Base-by-base conservation (phyloP, 441 rosid genomes). In the Metrosideros polymorpha region DNA sequence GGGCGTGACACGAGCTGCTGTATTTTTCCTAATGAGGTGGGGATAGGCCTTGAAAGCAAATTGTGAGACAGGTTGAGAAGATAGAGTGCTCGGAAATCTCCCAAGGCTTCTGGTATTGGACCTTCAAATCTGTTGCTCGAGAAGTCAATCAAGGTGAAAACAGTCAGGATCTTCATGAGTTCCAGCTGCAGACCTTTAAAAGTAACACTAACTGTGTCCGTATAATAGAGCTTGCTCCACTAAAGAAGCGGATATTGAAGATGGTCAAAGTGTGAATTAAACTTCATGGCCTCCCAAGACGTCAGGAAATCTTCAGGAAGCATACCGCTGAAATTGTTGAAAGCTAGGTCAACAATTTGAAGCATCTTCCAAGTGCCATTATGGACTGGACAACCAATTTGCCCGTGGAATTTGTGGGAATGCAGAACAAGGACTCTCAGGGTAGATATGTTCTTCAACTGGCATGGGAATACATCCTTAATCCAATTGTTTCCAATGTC, bases 91-190 rank as follows among this genome's bases (percentile, higher is more conserved):
- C 32, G 0, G 0, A 42, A 9, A 15, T 12, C 29, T 15, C 82
- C 30, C 2, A 77, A 18, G 0, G 30, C 17, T 42, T 39, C 30
- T 39, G 83, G 52, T 9, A 77, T 77, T 24, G 27, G 29, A 49
- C 51, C 83, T 18, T 77, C 83, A 1, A 77, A 15, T 77, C 9
- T 49, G 43, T 24, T 43, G 50, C 47, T 14, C 17, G 30, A 77
- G 83, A 42, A 19, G 83, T 77, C 83, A 7, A 77, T 24, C 7
- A 3, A 77, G 51, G 83, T 77, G 51, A 43, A 77, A 6, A 77
- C 17, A 13, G 82, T 19, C 4, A 24, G 52, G 51, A 77, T 43
- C 3, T 42, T 24, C 0, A 0, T 1, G 0, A 77, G 9, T 39
- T 77, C 43, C 0, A 32, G 4, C 8, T 43, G 1, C 17, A 4